These are phyloP conservation scores for Haematococcus lacustris DNA, from an alignment of 139 green algal genomes.

Conservation along the genomic window DNA sequence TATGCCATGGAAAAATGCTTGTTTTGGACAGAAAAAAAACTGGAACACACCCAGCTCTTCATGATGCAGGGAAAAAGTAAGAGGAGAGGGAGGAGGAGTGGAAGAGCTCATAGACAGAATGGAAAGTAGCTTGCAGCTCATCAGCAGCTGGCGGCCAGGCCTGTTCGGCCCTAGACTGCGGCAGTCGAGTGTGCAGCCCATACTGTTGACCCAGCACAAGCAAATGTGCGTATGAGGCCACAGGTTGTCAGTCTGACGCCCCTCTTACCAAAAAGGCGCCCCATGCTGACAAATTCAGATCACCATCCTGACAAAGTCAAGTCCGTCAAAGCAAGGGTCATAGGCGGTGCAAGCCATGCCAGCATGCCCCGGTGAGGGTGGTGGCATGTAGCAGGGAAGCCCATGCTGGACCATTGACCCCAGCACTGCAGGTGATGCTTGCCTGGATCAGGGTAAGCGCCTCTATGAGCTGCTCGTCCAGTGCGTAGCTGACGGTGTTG, in stretches of 20 bases:
- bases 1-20: too few relatives aligned
- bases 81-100: neutral
- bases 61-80: neutral
- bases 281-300: neutral
- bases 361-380: too few relatives aligned
- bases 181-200: too few relatives aligned
- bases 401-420: too few relatives aligned
- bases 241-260: too few relatives aligned
- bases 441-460: constrained; percentile 23
- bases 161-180: neutral
- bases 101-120: neutral
- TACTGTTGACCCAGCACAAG: too few relatives aligned
- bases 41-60: neutral
- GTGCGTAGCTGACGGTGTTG: constrained; percentile 51
- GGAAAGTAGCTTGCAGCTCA: neutral
- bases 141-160: neutral
- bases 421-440: neutral
- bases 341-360: too few relatives aligned
- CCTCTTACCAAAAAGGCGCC: too few relatives aligned
- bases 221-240: too few relatives aligned
- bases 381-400: too few relatives aligned
- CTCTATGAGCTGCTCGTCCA: constrained; percentile 66
- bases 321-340: too few relatives aligned
- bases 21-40: too few relatives aligned
- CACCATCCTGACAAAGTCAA: neutral